Conservation (phyloP, 352 stramenopile genomes). For the Globisporangium iwayamae region DNA sequence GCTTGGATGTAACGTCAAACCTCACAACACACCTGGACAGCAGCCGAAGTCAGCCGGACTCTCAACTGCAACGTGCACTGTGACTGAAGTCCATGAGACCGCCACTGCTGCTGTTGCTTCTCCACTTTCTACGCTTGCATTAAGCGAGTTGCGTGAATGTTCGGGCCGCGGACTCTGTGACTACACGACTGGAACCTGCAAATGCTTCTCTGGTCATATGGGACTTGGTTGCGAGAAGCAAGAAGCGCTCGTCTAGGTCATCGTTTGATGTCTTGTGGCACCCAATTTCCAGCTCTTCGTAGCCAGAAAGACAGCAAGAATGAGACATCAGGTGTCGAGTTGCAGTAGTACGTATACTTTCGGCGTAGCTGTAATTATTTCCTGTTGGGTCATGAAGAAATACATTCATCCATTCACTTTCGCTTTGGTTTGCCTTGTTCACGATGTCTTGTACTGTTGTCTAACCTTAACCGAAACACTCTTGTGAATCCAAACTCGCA, state of each 20-base stretch:
- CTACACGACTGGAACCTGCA: constrained; percentile 43
- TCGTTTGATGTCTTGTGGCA: not conserved
- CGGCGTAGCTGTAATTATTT: not conserved
- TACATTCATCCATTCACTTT: not conserved
- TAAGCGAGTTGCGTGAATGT: constrained; percentile 56
- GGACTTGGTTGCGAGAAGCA: constrained; percentile 70
- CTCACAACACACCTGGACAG: constrained; percentile 28
- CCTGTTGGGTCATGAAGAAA: not conserved
- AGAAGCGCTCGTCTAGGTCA: constrained; percentile 46
- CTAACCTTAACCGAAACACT: not conserved
- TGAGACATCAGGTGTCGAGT: not conserved
- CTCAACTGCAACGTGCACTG: constrained; percentile 21
- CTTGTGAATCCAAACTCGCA: not conserved
- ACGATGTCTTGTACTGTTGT: not conserved
- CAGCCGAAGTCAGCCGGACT: constrained; percentile 27
- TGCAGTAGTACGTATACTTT: not conserved
- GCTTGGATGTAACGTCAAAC: constrained; percentile 39
- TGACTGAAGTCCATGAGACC: constrained; percentile 30
- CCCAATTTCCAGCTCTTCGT: not conserved
- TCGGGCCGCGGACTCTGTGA: constrained; percentile 62
- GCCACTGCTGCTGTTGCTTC: not conserved
- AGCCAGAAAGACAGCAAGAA: not conserved
- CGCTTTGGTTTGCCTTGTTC: not conserved
- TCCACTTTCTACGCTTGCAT: constrained; percentile 11
- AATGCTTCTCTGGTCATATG: constrained; percentile 73